Conservation (phyloP, 2,329 filamentous ascomycete species). For the Ophiostoma himal-ulmi region DNA sequence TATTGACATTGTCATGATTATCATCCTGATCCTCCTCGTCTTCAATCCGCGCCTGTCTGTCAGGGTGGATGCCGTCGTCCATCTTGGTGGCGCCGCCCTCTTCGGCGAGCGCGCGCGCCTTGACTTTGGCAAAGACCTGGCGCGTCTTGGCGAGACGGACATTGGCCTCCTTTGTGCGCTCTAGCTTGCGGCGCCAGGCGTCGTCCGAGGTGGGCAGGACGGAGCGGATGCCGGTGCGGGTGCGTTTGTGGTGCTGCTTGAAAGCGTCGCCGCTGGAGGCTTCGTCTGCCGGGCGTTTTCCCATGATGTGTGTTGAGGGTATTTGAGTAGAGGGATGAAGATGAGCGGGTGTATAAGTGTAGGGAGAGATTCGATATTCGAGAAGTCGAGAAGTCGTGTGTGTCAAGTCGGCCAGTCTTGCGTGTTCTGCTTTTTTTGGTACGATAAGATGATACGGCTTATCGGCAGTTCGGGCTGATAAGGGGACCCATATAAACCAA, state of each 20-base stretch:
- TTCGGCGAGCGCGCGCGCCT: slow-evolving; percentile 43
- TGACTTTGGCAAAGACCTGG: slow-evolving; percentile 86
- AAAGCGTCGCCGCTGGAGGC: slow-evolving; percentile 1
- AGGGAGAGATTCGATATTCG: too few relatives aligned
- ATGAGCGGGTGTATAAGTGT: too few relatives aligned
- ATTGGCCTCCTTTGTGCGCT: slow-evolving; percentile 73
- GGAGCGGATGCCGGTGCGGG: slow-evolving; percentile 20
- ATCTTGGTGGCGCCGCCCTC: slow-evolving; percentile 21
- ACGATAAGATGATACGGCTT: background rate
- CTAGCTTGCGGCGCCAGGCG: slow-evolving; percentile 26
- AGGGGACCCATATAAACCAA: background rate
- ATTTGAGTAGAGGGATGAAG: background rate
- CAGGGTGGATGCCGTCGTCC: slow-evolving; percentile 36
- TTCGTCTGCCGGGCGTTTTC: slow-evolving; percentile 15
- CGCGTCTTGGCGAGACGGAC: slow-evolving; percentile 92
- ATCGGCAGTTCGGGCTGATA: background rate
- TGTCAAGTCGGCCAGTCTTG: background rate
- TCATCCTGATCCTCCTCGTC: slow-evolving; percentile 27
- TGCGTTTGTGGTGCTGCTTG: slow-evolving; percentile 21
- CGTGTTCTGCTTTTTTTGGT: background rate
- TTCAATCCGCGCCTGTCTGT: slow-evolving; percentile 39
- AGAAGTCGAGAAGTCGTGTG: background rate
- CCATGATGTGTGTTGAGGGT: slow-evolving; percentile 4
- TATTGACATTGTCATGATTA: background rate
- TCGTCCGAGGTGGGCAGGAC: slow-evolving; percentile 25